phyloP scores from a whole-genome alignment of 1,139 yeast species.

The Geotrichum carabidarum region DNA sequence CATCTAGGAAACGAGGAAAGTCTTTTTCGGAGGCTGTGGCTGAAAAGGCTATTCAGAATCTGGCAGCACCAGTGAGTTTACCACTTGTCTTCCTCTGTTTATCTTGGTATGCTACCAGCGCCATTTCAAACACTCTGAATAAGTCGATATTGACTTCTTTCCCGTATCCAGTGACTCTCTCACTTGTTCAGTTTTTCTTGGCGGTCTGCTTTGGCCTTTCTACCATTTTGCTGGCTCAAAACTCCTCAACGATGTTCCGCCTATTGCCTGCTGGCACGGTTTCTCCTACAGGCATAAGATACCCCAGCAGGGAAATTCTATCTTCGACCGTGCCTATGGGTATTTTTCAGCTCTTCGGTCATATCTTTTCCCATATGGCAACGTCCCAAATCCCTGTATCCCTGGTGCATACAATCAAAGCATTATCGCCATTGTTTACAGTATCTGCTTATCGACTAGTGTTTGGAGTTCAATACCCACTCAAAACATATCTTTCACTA shows the following conservation, averaged over 20 bases:
- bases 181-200: slow-evolving; percentile 75
- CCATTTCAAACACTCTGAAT: slow-evolving; percentile 74
- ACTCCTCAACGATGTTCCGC: slow-evolving; percentile 22
- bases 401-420: slow-evolving; percentile 85
- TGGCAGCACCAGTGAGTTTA: slow-evolving; percentile 38
- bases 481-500: slow-evolving; percentile 69
- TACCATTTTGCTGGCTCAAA: slow-evolving; percentile 28
- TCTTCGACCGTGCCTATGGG: slow-evolving; percentile 88
- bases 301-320: slow-evolving; percentile 50
- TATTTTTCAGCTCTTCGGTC: slow-evolving; percentile 83
- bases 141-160: slow-evolving; percentile 66
- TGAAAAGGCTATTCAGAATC: slow-evolving; percentile 32
- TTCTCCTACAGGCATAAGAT: slow-evolving; percentile 39
- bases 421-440: slow-evolving; percentile 80
- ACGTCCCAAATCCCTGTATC: slow-evolving; percentile 86
- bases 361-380: slow-evolving; percentile 82
- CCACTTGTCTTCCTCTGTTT: slow-evolving; percentile 50
- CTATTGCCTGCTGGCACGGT: slow-evolving; percentile 34
- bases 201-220: slow-evolving; percentile 59
- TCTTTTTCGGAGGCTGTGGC: slow-evolving; percentile 16
- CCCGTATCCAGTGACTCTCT: slow-evolving; percentile 75
- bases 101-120: slow-evolving; percentile 77
- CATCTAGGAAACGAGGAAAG: slow-evolving; percentile 5
- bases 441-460: slow-evolving; percentile 69
- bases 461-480: slow-evolving; percentile 53